Base-by-base conservation (phyloP, 306 rosid species). In the Rosa chinensis region DNA sequence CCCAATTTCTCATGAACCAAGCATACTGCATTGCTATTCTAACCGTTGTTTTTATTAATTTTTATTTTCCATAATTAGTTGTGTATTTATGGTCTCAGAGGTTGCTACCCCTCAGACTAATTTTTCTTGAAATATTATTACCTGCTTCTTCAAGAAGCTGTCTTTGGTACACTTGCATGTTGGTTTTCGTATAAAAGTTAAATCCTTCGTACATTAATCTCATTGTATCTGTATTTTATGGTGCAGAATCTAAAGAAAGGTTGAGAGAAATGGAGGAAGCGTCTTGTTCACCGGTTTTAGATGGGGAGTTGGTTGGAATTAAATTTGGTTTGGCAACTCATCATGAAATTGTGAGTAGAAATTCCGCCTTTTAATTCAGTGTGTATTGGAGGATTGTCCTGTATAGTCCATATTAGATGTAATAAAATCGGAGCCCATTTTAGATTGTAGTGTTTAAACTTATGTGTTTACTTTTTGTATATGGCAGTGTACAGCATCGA, bases 401-500 rank as follows among this genome's bases (percentile, higher is more conserved):
- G 43, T 64, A 42, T 52, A 66, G 61, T 66, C 21, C 61, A 23
- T 74, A 40, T 55, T 44, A 42, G 44, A 13, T 25, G 58, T 55
- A 14, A 39, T 56, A 55, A 25, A 25, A 3, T 55, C 49, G 13
- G 53, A 40, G 55, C 68, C 28, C 53, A 40, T 74, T 23, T 28
- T 4, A 9, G 16, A 11, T 58, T 28, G 10, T 58, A 58, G 23
- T 58, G 64, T 58, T 58, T 21, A 21, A 56, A 58, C 64, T 21
- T 58, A 5, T 68, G 58, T 63, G 69, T 32, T 5, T 63, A 74
- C 76, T 48, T 53, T 79, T 82, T 83, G 16, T 67, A 42, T 67
- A 8, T 78, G 79, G 73, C 82, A 95, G 99, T 85, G 91, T 89
- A 87, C 86, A 21, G 93, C 99, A 73, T 93, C 99, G 4, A 81